Evolutionary conservation across 2,329 filamentous ascomycete genomes (phyloP), one percentile per base, ranked within the genome.

Genomic region (Penicillium italicum): DNA sequence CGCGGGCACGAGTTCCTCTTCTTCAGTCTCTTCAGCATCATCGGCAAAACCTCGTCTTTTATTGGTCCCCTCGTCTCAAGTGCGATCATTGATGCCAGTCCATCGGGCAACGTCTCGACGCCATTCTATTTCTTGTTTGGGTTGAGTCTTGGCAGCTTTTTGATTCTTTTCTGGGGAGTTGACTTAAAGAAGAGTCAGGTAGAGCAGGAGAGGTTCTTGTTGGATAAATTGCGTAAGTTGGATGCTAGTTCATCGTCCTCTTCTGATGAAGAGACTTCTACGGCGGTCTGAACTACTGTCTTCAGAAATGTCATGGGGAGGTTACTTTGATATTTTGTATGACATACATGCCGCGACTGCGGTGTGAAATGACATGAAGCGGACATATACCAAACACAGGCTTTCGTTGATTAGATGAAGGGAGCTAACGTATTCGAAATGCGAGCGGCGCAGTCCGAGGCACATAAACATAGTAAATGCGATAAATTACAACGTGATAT

Each of bases 1-100:
- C 77, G 83, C 6, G 85, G 85, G 36, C 84, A 87, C 64, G 86
- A 88, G 61, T 88, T 87, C 63, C 73, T 89, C 11, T 89, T 89
- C 76, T 89, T 89, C 77, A 82, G 79, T 44, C 71, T 89, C 1
- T 88, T 88, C 72, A 85, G 81, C 58, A 86, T 88, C 62, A 81
- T 88, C 28, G 85, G 85, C 42, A 89, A 89, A 72, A 85, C 85
- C 0, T 85, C 81, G 8, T 83, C 81, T 1, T 88, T 88, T 62
- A 87, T 89, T 53, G 86, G 86, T 0, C 86, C 86, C 0, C 73
- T 89, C 26, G 85, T 89, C n/a, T 84, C 81, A 54, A 84, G 80
- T 59, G 86, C 85, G 6, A 89, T 89, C 55, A 87, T 89, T 53
- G 85, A 88, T 66, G 82, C 81, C 0, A 79, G 77, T 6, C 78